phyloP scores from a whole-genome alignment of 768 basidiomycete species.

The Rhodotorula taiwanensis region DNA sequence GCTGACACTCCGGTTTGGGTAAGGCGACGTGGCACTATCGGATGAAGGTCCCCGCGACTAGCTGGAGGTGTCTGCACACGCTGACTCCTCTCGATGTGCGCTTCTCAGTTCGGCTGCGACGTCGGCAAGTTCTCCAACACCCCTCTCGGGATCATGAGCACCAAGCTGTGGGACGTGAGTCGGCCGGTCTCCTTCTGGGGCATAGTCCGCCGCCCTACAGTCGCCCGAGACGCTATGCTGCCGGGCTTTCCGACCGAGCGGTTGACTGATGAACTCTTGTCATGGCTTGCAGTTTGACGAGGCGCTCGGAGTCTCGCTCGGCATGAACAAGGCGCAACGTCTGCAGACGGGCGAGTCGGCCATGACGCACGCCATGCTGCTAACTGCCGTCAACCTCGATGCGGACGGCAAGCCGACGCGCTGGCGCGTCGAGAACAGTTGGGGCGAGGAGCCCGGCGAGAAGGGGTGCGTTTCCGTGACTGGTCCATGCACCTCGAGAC shows the following conservation, averaged over 20 bases:
- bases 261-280: too few species aligned
- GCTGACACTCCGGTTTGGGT: constrained; percentile 40
- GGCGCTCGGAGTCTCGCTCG: constrained; percentile 74
- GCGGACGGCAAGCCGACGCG: constrained; percentile 61
- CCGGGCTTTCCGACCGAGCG: too few species aligned
- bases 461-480: constrained; percentile 48
- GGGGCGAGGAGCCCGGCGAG: constrained; percentile 69
- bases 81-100: not conserved
- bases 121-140: constrained; percentile 78
- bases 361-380: constrained; percentile 77
- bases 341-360: constrained; percentile 72
- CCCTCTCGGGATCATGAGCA: constrained; percentile 74
- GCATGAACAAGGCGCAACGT: constrained; percentile 76
- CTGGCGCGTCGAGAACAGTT: constrained; percentile 97
- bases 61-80: too few species aligned
- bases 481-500: too few species aligned
- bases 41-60: too few species aligned
- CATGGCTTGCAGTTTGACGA: constrained; percentile 49
- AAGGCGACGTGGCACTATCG: not conserved
- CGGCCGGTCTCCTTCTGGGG: not conserved
- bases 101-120: constrained; percentile 67
- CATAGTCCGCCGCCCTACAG: too few species aligned
- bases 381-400: constrained; percentile 25
- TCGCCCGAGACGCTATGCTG: too few species aligned
- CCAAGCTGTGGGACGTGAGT: constrained; percentile 44